Percentiles rank a stretch among this genome's conserved stretches.
These are phyloP conservation scores for Coniochaeta sp. DNA, from an alignment of 2,329 filamentous ascomycete genomes.

Conservation along the genomic window DNA sequence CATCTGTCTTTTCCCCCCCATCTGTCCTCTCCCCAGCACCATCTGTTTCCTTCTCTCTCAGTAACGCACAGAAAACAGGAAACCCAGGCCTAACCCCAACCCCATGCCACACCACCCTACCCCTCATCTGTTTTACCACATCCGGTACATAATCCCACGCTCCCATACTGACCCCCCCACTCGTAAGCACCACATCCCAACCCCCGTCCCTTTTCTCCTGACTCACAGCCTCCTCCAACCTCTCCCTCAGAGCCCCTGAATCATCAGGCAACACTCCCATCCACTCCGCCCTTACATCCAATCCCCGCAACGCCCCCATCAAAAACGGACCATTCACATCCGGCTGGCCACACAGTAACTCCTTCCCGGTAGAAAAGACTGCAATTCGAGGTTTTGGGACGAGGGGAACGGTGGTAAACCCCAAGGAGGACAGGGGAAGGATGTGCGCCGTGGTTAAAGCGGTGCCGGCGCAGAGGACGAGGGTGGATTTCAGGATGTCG, in stretches of 20 bases:
- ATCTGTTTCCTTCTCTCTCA: constrained; percentile 6
- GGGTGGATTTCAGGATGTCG: background rate
- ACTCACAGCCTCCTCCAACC: too few species aligned
- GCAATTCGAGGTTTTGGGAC: background rate
- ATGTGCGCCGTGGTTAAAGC: background rate
- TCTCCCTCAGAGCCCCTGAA: background rate
- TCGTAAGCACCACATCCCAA: constrained; percentile 20
- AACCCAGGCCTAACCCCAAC: constrained; percentile 21
- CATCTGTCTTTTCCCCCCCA: too few species aligned
- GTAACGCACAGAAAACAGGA: constrained; percentile 19
- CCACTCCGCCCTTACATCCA: constrained; percentile 20
- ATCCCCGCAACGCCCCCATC: background rate
- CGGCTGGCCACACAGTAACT: background rate
- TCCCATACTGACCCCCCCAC: constrained; percentile 21
- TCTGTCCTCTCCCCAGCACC: background rate
- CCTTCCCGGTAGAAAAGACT: background rate
- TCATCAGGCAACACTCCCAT: constrained; percentile 6
- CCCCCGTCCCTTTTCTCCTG: too few species aligned
- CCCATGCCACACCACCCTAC: constrained; percentile 18
- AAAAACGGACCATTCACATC: background rate
- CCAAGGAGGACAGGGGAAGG: background rate
- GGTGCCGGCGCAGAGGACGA: background rate
- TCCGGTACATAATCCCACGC: constrained; percentile 18
- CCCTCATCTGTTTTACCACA: constrained; percentile 14
- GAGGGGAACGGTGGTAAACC: background rate